Conservation (phyloP, 345 rosid genomes). For the Aethionema arabicum region DNA sequence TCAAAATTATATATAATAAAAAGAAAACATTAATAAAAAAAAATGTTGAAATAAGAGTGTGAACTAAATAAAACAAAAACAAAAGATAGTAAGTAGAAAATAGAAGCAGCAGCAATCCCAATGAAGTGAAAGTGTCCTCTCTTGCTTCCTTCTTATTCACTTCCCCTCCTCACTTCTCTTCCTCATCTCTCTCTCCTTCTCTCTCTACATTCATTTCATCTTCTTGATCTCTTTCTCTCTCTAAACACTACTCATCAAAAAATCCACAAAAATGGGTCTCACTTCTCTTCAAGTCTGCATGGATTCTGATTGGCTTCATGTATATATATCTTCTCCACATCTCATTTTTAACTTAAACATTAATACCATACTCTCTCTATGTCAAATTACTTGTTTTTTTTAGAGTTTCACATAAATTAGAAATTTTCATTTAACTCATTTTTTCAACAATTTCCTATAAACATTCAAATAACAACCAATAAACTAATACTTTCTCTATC, state of each 20-base stretch:
- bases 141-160: constrained; percentile 76
- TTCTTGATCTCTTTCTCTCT: constrained; percentile 14
- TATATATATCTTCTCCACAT: constrained; percentile 18
- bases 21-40: no score
- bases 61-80: constrained; percentile 20
- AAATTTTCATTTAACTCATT: no score
- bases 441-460: no score
- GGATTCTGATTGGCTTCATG: constrained; percentile 99
- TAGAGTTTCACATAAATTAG: no score
- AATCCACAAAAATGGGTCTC: constrained; percentile 51
- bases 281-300: constrained; percentile 89
- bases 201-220: no score
- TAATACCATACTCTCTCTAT: no score
- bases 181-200: constrained; percentile 21
- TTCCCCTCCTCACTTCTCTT: constrained; percentile 37
- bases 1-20: no score
- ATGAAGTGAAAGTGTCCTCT: constrained; percentile 39
- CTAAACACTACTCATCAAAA: neutral
- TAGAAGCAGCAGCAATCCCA: constrained; percentile 43
- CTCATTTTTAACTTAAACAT: no score
- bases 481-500: no score
- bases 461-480: no score
- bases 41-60: constrained; percentile 1
- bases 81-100: constrained; percentile 20
- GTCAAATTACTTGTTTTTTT: no score